These are phyloP conservation scores for Panicum hallii DNA, from an alignment of 202 grass and related monocot species.

Conservation along the genomic window DNA sequence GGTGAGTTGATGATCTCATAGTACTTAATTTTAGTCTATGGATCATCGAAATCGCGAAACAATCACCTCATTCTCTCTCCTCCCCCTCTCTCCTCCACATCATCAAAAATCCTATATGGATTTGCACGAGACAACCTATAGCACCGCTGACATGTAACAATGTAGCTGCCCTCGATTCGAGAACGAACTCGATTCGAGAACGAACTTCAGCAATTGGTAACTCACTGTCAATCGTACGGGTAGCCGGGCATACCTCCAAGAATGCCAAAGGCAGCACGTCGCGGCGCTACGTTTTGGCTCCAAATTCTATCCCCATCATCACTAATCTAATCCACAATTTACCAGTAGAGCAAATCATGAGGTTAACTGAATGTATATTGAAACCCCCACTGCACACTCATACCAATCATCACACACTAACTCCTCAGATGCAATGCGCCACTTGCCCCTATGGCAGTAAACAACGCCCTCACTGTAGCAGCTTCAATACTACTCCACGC, in stretches of 20 bases:
- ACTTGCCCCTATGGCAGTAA: constrained; percentile 23
- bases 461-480: neutral
- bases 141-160: no score
- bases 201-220: neutral
- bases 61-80: no score
- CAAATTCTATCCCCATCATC: neutral
- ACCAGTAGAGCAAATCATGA: neutral
- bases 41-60: no score
- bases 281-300: neutral
- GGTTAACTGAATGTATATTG: neutral
- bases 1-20: no score
- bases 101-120: no score
- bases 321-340: neutral
- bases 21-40: no score
- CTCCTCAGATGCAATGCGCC: neutral
- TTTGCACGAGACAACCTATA: no score
- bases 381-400: neutral
- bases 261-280: neutral
- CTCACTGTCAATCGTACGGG: neutral
- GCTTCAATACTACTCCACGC: constrained; percentile 20
- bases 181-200: neutral
- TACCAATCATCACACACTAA: neutral
- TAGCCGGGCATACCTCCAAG: no score
- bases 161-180: no score
- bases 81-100: no score